phyloP scores from a whole-genome alignment of 208 protist genomes.

The Acanthamoeba healyi region DNA sequence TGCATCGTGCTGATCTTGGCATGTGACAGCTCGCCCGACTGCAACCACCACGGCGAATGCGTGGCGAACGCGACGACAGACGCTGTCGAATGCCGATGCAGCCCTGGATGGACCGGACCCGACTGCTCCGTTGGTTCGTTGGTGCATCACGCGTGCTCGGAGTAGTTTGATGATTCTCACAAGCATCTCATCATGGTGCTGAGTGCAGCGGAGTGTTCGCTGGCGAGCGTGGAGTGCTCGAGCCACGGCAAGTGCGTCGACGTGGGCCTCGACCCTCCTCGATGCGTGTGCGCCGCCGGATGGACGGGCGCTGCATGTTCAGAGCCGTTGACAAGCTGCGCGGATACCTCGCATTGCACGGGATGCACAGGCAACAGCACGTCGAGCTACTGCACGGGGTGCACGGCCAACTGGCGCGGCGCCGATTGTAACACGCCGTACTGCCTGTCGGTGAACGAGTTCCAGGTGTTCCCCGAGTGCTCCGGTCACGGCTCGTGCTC shows the following conservation, averaged over 20 bases:
- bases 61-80: neutral
- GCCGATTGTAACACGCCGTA: neutral
- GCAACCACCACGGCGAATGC: neutral
- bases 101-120: neutral
- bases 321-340: neutral
- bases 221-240: neutral
- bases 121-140: constrained; percentile 3
- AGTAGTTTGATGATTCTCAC: too few species aligned
- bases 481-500: neutral
- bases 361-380: neutral
- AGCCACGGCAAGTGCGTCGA: neutral
- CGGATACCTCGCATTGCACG: neutral
- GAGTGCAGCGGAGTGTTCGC: neutral
- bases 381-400: neutral
- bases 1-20: neutral
- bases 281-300: neutral
- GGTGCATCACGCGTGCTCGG: neutral
- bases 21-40: neutral
- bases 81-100: neutral
- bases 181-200: too few species aligned
- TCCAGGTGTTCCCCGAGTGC: neutral
- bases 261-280: neutral
- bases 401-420: neutral
- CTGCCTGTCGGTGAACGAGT: neutral
- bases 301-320: neutral